phyloP scores from a whole-genome alignment of 192 early-diverging fungal genomes.

The Rhizophagus prolifer region DNA sequence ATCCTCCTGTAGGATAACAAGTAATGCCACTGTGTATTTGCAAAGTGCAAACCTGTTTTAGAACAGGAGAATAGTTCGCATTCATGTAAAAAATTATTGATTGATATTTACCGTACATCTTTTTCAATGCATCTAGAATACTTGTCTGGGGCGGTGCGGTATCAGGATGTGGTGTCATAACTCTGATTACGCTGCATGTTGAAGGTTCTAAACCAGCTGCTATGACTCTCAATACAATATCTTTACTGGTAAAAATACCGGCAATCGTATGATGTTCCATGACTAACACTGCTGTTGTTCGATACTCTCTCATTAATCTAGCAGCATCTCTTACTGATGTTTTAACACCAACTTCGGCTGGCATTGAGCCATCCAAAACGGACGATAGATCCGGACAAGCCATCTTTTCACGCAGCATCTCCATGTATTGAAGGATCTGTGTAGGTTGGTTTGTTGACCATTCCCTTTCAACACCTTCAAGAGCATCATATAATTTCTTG shows the following conservation, averaged over 20 bases:
- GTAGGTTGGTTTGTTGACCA: constrained; percentile 69
- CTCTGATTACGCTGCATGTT: constrained; percentile 90
- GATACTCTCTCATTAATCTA: constrained; percentile 68
- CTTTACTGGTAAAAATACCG: constrained; percentile 92
- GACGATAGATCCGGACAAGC: constrained; percentile 87
- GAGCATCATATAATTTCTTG: constrained; percentile 75
- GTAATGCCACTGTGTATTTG: neutral
- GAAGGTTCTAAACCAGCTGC: constrained; percentile 85
- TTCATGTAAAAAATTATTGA: neutral
- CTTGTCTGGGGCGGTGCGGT: constrained; percentile 67
- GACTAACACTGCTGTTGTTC: constrained; percentile 75
- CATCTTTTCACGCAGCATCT: constrained; percentile 77
- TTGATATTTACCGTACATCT: constrained; percentile 69
- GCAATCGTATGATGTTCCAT: constrained; percentile 71
- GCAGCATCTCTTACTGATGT: constrained; percentile 74
- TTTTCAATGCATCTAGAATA: constrained; percentile 79
- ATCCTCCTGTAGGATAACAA: constrained; percentile 21
- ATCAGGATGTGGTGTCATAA: constrained; percentile 94
- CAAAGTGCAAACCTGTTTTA: constrained; percentile 5
- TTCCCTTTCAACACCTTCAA: constrained; percentile 80
- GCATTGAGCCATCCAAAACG: constrained; percentile 67
- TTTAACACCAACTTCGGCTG: constrained; percentile 62
- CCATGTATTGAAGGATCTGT: constrained; percentile 72
- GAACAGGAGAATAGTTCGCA: neutral
- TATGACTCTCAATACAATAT: constrained; percentile 85